phyloP scores from a whole-genome alignment of 1,284 basidiomycete genomes.

The Coriolopsis trogii region DNA sequence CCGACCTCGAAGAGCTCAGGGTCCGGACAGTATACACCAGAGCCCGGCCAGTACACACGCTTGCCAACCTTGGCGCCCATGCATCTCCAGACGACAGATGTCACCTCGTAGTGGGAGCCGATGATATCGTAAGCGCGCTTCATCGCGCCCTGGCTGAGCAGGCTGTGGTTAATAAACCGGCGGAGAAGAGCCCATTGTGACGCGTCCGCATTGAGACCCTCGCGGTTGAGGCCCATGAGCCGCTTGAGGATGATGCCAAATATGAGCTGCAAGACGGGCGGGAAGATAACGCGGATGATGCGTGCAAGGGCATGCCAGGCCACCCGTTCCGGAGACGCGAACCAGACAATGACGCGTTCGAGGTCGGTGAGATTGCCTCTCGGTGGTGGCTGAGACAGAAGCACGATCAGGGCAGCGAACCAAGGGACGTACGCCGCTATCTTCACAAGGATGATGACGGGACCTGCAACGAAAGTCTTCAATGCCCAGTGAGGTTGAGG shows the following conservation, averaged over 20 bases:
- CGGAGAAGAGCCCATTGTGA: constrained; percentile 39
- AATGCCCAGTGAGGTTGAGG: constrained; percentile 36
- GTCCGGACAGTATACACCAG: constrained; percentile 46
- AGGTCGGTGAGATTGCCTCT: constrained; percentile 36
- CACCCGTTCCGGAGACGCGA: constrained; percentile 43
- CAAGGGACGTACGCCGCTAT: constrained; percentile 44
- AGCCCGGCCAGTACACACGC: constrained; percentile 52
- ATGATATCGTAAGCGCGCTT: constrained; percentile 43
- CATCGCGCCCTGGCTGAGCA: constrained; percentile 40
- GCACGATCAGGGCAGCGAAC: constrained; percentile 41
- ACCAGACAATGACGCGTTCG: constrained; percentile 46
- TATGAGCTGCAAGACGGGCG: constrained; percentile 42
- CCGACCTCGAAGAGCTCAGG: constrained; percentile 50
- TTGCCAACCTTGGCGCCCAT: constrained; percentile 51
- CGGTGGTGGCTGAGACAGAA: constrained; percentile 34
- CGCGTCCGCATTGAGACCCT: constrained; percentile 28
- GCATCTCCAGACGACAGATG: constrained; percentile 41
- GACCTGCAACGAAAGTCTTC: constrained; percentile 41
- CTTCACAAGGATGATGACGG: constrained; percentile 39
- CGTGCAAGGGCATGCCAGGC: constrained; percentile 43
- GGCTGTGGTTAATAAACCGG: constrained; percentile 40
- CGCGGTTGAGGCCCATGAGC: constrained; percentile 42
- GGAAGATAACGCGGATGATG: constrained; percentile 40
- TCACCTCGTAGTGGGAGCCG: constrained; percentile 47
- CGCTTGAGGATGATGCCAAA: constrained; percentile 46